Evolutionary conservation across 345 rosid genomes (phyloP).

Genomic region (Firmiana major): DNA sequence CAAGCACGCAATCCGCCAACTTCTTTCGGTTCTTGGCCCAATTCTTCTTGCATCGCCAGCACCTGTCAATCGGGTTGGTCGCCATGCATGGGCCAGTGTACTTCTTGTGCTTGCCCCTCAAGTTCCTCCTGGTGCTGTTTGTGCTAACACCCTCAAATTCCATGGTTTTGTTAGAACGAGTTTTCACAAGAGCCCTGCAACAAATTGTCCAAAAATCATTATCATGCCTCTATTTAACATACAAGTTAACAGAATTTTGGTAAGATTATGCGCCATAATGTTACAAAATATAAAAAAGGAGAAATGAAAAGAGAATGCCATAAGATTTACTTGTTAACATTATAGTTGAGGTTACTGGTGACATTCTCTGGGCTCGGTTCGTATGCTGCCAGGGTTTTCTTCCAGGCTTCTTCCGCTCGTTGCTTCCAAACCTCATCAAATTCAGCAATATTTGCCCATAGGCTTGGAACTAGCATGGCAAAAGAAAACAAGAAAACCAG

Average conservation of each 20-base stretch:
- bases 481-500: slow-evolving; percentile 26
- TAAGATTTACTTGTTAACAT: slow-evolving; percentile 21
- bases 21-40: slow-evolving; percentile 51
- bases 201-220: neutral
- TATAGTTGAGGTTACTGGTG: slow-evolving; percentile 20
- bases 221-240: neutral
- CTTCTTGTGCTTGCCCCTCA: slow-evolving; percentile 2
- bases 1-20: slow-evolving; percentile 56
- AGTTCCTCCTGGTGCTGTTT: slow-evolving; percentile 27
- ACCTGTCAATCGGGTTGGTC: slow-evolving; percentile 57
- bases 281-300: no score
- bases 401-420: slow-evolving; percentile 36
- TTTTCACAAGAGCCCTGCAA: neutral
- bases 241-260: neutral
- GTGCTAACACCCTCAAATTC: slow-evolving; percentile 8
- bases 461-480: slow-evolving; percentile 21
- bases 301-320: neutral
- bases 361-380: slow-evolving; percentile 25
- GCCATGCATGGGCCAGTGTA: slow-evolving; percentile 33
- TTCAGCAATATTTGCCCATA: slow-evolving; percentile 22
- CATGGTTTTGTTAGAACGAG: neutral
- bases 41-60: slow-evolving; percentile 51
- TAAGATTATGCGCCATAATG: no score
- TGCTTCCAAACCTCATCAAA: slow-evolving; percentile 38
- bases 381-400: slow-evolving; percentile 26